A percentile compares a stretch with the other conserved stretches of the same genome.
Conservation (phyloP, 108 stramenopile species). For the Cyclotella choctawhatcheeana region DNA sequence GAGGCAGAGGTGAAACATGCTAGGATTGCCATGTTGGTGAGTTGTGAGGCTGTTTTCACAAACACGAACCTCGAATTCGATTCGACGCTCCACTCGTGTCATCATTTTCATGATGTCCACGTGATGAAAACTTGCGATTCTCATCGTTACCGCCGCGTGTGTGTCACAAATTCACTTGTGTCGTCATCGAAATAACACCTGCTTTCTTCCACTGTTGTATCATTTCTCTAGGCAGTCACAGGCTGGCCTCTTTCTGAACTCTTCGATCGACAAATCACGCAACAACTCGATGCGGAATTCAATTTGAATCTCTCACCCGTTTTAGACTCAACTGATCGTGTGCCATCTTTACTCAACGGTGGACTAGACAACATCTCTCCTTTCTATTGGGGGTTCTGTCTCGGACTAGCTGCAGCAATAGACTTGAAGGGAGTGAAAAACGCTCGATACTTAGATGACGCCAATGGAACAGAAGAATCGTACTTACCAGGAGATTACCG, state of each 20-base stretch:
- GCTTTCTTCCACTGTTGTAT: no score
- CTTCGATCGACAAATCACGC: slow-evolving; percentile 68
- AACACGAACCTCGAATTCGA: no score
- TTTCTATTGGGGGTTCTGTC: slow-evolving; percentile 77
- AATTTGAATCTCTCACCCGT: slow-evolving; percentile 49
- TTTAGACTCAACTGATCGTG: slow-evolving; percentile 70
- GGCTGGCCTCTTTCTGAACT: slow-evolving; percentile 88
- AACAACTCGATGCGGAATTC: slow-evolving; percentile 21
- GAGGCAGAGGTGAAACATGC: slow-evolving; percentile 92
- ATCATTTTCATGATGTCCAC: no score
- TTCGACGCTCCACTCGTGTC: no score
- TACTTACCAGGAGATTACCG: slow-evolving; percentile 79
- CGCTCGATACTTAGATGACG: slow-evolving; percentile 33
- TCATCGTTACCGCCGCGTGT: no score
- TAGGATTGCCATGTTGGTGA: slow-evolving; percentile 82
- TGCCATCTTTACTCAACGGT: slow-evolving; percentile 78
- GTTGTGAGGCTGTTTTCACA: slow-evolving; percentile 1
- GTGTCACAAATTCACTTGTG: no score
- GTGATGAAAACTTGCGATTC: no score
- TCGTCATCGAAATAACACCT: no score
- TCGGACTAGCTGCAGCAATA: slow-evolving; percentile 77
- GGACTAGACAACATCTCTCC: slow-evolving; percentile 73
- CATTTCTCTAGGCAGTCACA: slow-evolving; percentile 56
- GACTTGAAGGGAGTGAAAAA: slow-evolving; percentile 66
- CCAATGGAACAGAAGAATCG: slow-evolving; percentile 16